Conservation (phyloP, 345 rosid genomes). For the Cardamine chenopodiifolia region DNA sequence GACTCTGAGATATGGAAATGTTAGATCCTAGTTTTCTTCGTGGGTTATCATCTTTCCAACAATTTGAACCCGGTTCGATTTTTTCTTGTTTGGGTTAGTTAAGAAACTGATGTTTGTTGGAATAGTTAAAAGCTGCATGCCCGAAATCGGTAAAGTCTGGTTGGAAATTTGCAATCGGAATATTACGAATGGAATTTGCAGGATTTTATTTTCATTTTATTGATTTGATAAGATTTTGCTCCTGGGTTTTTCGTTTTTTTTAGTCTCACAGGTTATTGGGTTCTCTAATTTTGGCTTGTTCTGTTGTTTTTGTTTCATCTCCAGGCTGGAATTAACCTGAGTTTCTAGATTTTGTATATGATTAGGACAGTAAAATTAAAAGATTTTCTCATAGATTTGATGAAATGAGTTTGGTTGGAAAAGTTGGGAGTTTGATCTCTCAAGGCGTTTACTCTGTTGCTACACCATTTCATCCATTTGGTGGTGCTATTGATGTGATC, state of each 20-base stretch:
- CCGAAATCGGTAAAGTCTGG: slow-evolving; percentile 11
- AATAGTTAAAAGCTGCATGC: slow-evolving; percentile 26
- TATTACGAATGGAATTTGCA: slow-evolving; percentile 4
- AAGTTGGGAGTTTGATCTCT: slow-evolving; percentile 79
- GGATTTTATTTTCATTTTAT: background rate
- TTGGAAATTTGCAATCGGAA: slow-evolving; percentile 27
- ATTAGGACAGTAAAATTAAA: slow-evolving; percentile 20
- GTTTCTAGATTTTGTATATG: slow-evolving; percentile 20
- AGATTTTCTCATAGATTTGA: slow-evolving; percentile 1
- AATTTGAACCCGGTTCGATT: slow-evolving; percentile 6
- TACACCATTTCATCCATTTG: slow-evolving; percentile 94
- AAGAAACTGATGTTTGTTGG: slow-evolving; percentile 16
- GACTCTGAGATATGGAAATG: slow-evolving; percentile 26
- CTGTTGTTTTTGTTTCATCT: slow-evolving; percentile 31
- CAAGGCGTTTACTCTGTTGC: slow-evolving; percentile 92
- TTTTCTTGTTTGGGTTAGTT: slow-evolving; percentile 21
- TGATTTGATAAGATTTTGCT: background rate
- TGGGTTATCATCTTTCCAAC: background rate
- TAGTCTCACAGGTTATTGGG: background rate
- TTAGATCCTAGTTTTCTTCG: slow-evolving; percentile 22
- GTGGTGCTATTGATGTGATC: slow-evolving; percentile 93
- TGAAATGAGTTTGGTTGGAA: slow-evolving; percentile 88
- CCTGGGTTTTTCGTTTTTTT: background rate
- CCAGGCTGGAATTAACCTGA: slow-evolving; percentile 28
- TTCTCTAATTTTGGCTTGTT: slow-evolving; percentile 37